phyloP scores from a whole-genome alignment of 345 rosid species.

The Excoecaria cochinchinensis region DNA sequence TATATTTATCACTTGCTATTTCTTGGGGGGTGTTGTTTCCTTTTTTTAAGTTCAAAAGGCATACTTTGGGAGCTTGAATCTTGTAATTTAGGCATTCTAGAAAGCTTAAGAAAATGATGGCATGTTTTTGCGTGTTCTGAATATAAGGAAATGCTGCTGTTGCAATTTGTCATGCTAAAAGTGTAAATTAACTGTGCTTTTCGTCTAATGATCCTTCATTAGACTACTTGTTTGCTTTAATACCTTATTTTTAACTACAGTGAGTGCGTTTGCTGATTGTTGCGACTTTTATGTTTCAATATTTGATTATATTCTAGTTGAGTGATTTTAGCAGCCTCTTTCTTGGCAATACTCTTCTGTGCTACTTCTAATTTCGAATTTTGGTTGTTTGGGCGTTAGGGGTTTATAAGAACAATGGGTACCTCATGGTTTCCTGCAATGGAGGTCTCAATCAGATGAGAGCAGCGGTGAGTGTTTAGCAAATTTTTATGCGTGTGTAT shows the following conservation, averaged over 20 bases:
- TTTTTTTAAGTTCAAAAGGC: not conserved
- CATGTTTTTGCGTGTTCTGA: not conserved
- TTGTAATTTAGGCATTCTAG: constrained; percentile 3
- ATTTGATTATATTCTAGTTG: not conserved
- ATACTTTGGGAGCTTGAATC: not conserved
- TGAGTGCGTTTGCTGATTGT: not conserved
- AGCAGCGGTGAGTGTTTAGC: constrained; percentile 61
- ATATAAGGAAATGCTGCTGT: not conserved
- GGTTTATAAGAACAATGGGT: constrained; percentile 89
- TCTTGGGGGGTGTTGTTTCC: not conserved
- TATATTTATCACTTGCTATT: not conserved
- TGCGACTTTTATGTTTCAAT: not conserved
- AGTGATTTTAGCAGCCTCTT: not conserved
- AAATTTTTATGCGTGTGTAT: not conserved
- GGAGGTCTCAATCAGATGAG: constrained; percentile 97
- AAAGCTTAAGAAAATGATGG: not conserved
- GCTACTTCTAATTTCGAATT: not conserved
- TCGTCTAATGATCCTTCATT: too few relatives aligned
- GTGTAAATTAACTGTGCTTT: not conserved
- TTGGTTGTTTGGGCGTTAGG: constrained; percentile 43
- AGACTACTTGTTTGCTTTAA: not conserved
- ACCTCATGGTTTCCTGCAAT: constrained; percentile 89
- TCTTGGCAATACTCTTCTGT: not conserved
- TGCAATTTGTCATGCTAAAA: constrained; percentile 11
- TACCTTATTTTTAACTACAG: constrained; percentile 6